A percentile compares a stretch with the other conserved stretches of the same genome.
phyloP scores from a whole-genome alignment of 805 yeast species.

The Kuraishia hungarica region DNA sequence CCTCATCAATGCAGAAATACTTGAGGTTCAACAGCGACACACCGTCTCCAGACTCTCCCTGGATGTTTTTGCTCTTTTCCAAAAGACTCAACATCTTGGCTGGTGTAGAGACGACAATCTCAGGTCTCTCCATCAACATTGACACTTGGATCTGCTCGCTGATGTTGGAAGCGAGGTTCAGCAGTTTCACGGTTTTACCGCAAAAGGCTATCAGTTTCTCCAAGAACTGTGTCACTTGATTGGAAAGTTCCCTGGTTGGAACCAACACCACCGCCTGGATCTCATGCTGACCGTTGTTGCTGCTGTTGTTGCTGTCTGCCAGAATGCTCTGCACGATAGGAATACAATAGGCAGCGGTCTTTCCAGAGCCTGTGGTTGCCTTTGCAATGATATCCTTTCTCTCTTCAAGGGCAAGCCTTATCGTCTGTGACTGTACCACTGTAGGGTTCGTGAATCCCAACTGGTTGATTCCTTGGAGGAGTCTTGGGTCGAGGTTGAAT shows the following conservation, averaged over 20 bases:
- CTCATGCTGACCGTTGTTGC: slow-evolving; percentile 15
- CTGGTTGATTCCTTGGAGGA: slow-evolving; percentile 75
- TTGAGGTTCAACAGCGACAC: slow-evolving; percentile 49
- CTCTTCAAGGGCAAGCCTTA: slow-evolving; percentile 84
- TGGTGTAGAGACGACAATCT: slow-evolving; percentile 82
- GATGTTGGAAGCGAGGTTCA: slow-evolving; percentile 61
- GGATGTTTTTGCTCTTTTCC: slow-evolving; percentile 32
- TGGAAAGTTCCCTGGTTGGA: slow-evolving; percentile 88
- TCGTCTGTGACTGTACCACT: slow-evolving; percentile 82
- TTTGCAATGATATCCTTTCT: slow-evolving; percentile 88
- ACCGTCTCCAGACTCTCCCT: slow-evolving; percentile 13
- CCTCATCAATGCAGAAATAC: slow-evolving; percentile 87
- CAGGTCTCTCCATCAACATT: slow-evolving; percentile 66
- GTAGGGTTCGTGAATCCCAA: slow-evolving; percentile 84
- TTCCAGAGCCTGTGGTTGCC: slow-evolving; percentile 95
- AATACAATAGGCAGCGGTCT: slow-evolving; percentile 82
- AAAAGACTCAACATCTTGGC: slow-evolving; percentile 54
- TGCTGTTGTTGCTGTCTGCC: slow-evolving; percentile 23
- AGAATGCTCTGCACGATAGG: slow-evolving; percentile 81
- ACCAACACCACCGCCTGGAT: slow-evolving; percentile 68
- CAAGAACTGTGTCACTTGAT: slow-evolving; percentile 70
- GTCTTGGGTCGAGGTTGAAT: slow-evolving; percentile 73
- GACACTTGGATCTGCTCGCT: slow-evolving; percentile 67
- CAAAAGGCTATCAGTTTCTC: slow-evolving; percentile 64
- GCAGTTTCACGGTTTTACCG: slow-evolving; percentile 49